phyloP scores from a whole-genome alignment of 2,329 filamentous ascomycete species.

The Magnaporthiopsis rhizophila region DNA sequence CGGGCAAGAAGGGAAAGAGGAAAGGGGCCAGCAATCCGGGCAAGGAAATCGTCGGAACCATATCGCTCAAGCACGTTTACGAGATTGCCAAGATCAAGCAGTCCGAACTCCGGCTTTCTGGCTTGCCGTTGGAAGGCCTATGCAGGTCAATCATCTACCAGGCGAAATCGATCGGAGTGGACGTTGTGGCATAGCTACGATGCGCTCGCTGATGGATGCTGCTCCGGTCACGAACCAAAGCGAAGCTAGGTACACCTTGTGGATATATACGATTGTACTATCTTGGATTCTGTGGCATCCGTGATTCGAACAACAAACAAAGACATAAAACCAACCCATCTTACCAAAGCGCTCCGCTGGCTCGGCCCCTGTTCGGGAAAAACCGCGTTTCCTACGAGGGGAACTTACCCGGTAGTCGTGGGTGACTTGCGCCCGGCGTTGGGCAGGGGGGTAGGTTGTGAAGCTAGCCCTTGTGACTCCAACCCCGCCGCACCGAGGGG shows the following conservation, averaged over 20 bases:
- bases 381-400: not conserved
- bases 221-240: not conserved
- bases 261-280: not conserved
- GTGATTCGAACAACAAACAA: not conserved
- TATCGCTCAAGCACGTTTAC: constrained; percentile 92
- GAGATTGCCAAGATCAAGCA: constrained; percentile 98
- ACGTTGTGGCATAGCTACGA: not conserved
- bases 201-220: not conserved
- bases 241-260: not conserved
- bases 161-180: constrained; percentile 66
- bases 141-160: constrained; percentile 69
- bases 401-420: not conserved
- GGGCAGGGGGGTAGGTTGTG: no score
- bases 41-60: constrained; percentile 69
- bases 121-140: constrained; percentile 60
- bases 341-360: not conserved
- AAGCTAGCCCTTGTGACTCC: no score
- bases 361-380: no score
- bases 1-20: constrained; percentile 66
- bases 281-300: not conserved
- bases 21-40: constrained; percentile 71
- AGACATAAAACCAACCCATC: not conserved
- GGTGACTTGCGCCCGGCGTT: no score
- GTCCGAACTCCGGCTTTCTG: constrained; percentile 64
- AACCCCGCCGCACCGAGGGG: no score